A percentile compares a stretch with the other conserved stretches of the same genome.
phyloP scores from a whole-genome alignment of 495 filamentous ascomycete genomes.

The Neurospora tetrasperma region DNA sequence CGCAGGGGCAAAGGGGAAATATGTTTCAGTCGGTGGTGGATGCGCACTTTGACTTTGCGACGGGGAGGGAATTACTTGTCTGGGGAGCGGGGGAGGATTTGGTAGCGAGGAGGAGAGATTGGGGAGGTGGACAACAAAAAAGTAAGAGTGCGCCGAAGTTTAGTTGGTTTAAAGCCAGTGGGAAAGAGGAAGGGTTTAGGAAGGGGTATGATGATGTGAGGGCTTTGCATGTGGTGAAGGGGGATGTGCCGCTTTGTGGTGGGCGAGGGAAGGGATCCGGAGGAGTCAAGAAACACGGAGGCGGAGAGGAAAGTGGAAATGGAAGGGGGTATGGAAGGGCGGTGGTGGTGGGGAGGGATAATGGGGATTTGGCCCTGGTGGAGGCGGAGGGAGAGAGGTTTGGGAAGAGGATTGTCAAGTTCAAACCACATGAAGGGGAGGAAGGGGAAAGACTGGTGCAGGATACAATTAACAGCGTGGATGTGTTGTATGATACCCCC shows the following conservation, averaged over 20 bases:
- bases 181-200: conserved; percentile 17
- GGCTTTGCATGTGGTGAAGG: conserved; percentile 24
- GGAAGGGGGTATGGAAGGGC: conserved; percentile 12
- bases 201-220: conserved; percentile 33
- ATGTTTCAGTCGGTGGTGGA: conserved; percentile 32
- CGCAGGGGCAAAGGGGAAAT: conserved; percentile 4
- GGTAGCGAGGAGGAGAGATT: conserved; percentile 23
- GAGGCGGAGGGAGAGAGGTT: conserved; percentile 25
- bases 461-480: conserved; percentile 26
- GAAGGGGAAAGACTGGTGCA: conserved; percentile 1
- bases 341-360: conserved; percentile 32
- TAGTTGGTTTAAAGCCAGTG: conserved; percentile 22
- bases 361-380: conserved; percentile 29
- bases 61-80: conserved; percentile 29
- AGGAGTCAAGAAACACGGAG: background rate
- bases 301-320: background rate
- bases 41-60: conserved; percentile 20
- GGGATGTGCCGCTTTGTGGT: background rate
- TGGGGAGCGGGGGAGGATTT: conserved; percentile 39
- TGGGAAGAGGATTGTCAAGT: conserved; percentile 21
- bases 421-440: conserved; percentile 6
- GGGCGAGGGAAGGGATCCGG: background rate
- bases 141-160: conserved; percentile 9
- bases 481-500: conserved; percentile 12
- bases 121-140: background rate